These are phyloP conservation scores for Solanum appendiculatum DNA, from an alignment of 257 asterid genomes.

Conservation along the genomic window DNA sequence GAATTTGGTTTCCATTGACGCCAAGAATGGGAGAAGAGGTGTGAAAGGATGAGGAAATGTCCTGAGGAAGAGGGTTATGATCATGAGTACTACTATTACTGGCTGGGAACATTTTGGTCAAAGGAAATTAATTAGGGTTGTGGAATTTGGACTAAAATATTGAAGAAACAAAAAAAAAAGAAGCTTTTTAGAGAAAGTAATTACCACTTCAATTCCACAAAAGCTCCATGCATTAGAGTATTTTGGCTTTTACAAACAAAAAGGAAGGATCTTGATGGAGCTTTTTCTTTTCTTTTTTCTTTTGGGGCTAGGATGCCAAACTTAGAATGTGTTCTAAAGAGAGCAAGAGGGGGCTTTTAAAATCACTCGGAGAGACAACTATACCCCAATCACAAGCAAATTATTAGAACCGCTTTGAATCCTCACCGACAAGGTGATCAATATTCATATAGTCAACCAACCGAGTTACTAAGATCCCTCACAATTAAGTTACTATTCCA, in stretches of 20 bases:
- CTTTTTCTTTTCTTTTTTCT: neutral
- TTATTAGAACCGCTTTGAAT: neutral
- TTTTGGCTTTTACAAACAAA: neutral
- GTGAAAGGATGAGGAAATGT: slow-evolving; percentile 13
- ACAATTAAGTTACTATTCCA: neutral
- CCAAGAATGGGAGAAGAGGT: slow-evolving; percentile 9
- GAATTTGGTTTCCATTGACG: slow-evolving; percentile 16
- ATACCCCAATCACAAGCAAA: neutral
- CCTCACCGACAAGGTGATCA: neutral
- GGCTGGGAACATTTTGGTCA: slow-evolving; percentile 26
- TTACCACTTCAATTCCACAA: neutral
- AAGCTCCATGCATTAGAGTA: neutral
- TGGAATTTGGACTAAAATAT: neutral
- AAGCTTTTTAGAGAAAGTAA: neutral
- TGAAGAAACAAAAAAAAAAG: neutral
- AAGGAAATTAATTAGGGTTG: neutral
- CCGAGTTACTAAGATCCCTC: no score
- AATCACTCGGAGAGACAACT: neutral
- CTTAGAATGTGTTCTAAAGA: neutral
- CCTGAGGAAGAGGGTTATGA: slow-evolving; percentile 34
- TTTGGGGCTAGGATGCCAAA: neutral
- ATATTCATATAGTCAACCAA: no score
- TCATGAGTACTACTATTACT: slow-evolving; percentile 6
- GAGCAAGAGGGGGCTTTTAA: neutral
- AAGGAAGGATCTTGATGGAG: neutral